These are phyloP conservation scores for Phytophthora ramorum DNA, from an alignment of 352 stramenopile species.

Conservation along the genomic window DNA sequence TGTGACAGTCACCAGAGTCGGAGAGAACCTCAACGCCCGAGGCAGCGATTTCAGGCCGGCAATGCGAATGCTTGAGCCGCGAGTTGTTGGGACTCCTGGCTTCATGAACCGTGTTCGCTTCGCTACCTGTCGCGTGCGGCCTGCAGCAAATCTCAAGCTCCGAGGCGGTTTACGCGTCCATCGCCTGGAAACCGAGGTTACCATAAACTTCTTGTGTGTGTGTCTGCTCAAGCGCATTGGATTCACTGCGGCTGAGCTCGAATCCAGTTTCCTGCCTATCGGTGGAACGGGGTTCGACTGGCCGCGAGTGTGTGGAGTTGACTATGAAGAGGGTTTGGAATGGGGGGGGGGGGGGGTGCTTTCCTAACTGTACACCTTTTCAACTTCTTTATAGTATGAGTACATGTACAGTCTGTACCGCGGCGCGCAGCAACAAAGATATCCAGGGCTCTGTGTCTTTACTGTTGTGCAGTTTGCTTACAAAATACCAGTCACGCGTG, in stretches of 20 bases:
- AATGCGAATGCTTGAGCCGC: background rate
- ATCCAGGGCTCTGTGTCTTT: too few relatives aligned
- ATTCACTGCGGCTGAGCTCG: background rate
- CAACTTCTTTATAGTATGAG: too few relatives aligned
- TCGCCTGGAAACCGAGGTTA: background rate
- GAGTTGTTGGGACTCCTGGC: background rate
- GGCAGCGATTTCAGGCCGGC: background rate
- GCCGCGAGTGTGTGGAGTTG: background rate
- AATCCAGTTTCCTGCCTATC: background rate
- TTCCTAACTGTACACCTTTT: background rate
- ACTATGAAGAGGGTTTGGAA: background rate
- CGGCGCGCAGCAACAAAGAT: background rate
- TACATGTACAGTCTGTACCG: background rate
- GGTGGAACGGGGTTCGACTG: background rate
- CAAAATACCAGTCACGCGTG: too few relatives aligned
- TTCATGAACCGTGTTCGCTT: background rate
- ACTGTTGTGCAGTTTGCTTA: too few relatives aligned
- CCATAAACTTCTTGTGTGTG: background rate
- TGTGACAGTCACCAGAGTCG: constrained; percentile 20
- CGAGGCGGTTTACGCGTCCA: background rate
- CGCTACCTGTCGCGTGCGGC: background rate
- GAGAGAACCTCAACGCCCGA: constrained; percentile 1
- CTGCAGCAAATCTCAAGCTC: constrained; percentile 2
- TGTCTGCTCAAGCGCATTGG: background rate
- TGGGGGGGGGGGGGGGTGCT: background rate